Evolutionary conservation across 139 green algal genomes (phyloP), one percentile per base, ranked within the genome.

Genomic region (Tetradesmus lagerheimii): DNA sequence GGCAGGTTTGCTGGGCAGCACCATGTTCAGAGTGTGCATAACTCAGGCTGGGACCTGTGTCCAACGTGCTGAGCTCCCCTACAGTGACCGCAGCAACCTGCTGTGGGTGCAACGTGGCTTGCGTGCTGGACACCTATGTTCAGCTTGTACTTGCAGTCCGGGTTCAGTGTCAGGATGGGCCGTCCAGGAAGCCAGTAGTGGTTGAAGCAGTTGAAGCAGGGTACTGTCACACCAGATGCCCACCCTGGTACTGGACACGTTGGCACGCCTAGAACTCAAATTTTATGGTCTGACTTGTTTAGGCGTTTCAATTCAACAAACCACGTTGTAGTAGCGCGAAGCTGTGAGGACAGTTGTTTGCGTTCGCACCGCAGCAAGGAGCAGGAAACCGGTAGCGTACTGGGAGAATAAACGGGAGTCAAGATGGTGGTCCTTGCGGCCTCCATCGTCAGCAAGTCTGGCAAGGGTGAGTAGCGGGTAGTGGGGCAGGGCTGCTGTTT

Each of bases 371-470:
- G 57, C 57, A 71, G 57, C 57, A 71, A n/a, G 57, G 57, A n/a
- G 23, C 57, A 71, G 57, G 57, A n/a, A 71, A 71, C 57, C 20
- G 57, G 57, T 23, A 71, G 23, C 57, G 57, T 31, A 71, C 57
- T 71, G n/a, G 82, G 6, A 39, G 53, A 78, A n/a, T 41, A 47
- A n/a, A 1, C 47, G 35, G 43, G 25, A 31, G 38, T 38, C 71
- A 95, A 88, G 47, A 99, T 99, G 98, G 97, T 99, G 85, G 97
- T 99, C 37, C 93, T 99, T 11, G 97, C 98, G 43, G 96, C 97
- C 0, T 95, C 94, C 16, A 92, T 99, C 20, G 94, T 99, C 67
- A 97, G 94, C 62, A 99, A 99, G 93, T 94, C 90, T 35, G 98
- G 98, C 43, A 99, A 99, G 94, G 95, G 97, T 99, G 47, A 71